Conservation (phyloP, 495 filamentous ascomycete species). For the Aspergillus olivimuriae region DNA sequence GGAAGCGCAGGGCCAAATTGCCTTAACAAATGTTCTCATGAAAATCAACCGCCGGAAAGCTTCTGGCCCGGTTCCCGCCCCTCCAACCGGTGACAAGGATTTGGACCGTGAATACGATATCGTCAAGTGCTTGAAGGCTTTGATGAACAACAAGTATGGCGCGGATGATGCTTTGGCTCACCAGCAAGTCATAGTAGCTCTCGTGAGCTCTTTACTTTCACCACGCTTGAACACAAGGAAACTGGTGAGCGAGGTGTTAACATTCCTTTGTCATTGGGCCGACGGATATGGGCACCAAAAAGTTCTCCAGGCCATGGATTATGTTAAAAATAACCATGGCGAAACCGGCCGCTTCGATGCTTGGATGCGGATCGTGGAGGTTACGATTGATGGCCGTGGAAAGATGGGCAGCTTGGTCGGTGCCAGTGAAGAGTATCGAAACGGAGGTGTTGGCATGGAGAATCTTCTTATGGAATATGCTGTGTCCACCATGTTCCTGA, state of each 20-base stretch:
- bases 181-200: slow-evolving; percentile 79
- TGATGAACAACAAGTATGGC: slow-evolving; percentile 99
- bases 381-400: slow-evolving; percentile 91
- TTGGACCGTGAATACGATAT: slow-evolving; percentile 96
- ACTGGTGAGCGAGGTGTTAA: slow-evolving; percentile 92
- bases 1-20: slow-evolving; percentile 95
- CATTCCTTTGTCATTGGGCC: slow-evolving; percentile 95
- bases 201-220: slow-evolving; percentile 81
- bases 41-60: slow-evolving; percentile 88
- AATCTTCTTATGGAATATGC: slow-evolving; percentile 99
- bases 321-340: slow-evolving; percentile 79
- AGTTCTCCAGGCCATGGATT: slow-evolving; percentile 88
- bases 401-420: slow-evolving; percentile 98
- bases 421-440: slow-evolving; percentile 93
- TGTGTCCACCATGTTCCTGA: slow-evolving; percentile 85
- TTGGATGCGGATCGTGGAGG: slow-evolving; percentile 98
- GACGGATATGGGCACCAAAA: slow-evolving; percentile 91
- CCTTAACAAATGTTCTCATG: slow-evolving; percentile 84
- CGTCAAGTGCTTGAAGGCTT: slow-evolving; percentile 89
- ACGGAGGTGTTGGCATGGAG: slow-evolving; percentile 97
- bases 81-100: slow-evolving; percentile 69
- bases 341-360: slow-evolving; percentile 97
- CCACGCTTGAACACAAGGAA: slow-evolving; percentile 88
- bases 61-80: slow-evolving; percentile 62
- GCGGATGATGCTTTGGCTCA: slow-evolving; percentile 94